A percentile compares a stretch with the other conserved stretches of the same genome.
Conservation (phyloP, 164 flowering plant species). For the Chloranthus sessilifolius region DNA sequence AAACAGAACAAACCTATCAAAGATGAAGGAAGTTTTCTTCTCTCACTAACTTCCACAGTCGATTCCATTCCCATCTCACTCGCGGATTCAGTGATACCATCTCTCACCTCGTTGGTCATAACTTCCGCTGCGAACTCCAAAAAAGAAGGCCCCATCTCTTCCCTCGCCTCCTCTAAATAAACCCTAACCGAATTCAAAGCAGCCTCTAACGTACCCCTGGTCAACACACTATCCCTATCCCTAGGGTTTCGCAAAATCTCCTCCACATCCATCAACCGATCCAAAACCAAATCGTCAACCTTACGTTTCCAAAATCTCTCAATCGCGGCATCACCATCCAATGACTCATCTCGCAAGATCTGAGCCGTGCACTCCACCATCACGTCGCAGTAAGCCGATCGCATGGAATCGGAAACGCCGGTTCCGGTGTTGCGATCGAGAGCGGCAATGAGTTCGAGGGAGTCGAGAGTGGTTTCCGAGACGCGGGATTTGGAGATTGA, state of each 20-base stretch:
- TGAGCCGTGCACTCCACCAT: constrained; percentile 49
- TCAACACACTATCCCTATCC: constrained; percentile 16
- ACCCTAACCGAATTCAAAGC: constrained; percentile 30
- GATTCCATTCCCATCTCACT: background rate
- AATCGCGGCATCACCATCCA: constrained; percentile 23
- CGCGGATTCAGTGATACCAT: background rate
- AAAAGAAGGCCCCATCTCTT: constrained; percentile 47
- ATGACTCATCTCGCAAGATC: constrained; percentile 21
- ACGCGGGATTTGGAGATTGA: constrained; percentile 22
- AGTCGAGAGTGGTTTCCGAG: constrained; percentile 39
- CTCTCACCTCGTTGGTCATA: constrained; percentile 1
- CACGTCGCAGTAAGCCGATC: constrained; percentile 46
- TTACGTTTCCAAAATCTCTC: constrained; percentile 55
- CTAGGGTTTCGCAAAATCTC: constrained; percentile 39
- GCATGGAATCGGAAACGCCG: constrained; percentile 28
- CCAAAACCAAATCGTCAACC: constrained; percentile 30
- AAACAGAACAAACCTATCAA: background rate
- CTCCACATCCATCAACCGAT: constrained; percentile 27
- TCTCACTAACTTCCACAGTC: background rate
- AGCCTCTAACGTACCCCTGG: constrained; percentile 24
- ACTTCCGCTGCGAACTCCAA: constrained; percentile 32
- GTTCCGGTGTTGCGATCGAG: constrained; percentile 21
- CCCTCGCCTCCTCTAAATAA: constrained; percentile 44
- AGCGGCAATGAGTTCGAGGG: constrained; percentile 38
- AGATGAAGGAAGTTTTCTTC: background rate